Conservation (phyloP, 805 yeast species). For the Metschnikowia arizonensis region DNA sequence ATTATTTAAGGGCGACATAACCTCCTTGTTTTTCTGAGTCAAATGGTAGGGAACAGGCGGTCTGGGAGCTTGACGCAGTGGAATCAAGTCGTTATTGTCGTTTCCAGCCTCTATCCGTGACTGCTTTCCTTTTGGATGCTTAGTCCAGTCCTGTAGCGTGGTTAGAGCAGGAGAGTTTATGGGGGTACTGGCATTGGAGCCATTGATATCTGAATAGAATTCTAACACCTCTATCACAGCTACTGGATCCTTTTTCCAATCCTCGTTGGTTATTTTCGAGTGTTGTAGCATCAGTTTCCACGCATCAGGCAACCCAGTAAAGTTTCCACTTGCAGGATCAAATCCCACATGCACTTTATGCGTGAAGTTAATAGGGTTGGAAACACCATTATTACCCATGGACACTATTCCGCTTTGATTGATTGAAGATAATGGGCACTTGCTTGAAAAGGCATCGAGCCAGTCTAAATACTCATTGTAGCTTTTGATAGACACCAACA, state of each 20-base stretch:
- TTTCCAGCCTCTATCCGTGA: neutral
- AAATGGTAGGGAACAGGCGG: slow-evolving; percentile 43
- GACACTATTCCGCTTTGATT: slow-evolving; percentile 22
- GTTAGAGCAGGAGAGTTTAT: slow-evolving; percentile 25
- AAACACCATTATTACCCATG: slow-evolving; percentile 50
- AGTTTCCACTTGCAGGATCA: slow-evolving; percentile 67
- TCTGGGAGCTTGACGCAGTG: slow-evolving; percentile 40
- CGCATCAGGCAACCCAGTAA: slow-evolving; percentile 54
- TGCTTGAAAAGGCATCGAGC: slow-evolving; percentile 82
- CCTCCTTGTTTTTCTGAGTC: slow-evolving; percentile 17
- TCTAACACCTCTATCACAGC: slow-evolving; percentile 61
- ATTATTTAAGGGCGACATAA: slow-evolving; percentile 31
- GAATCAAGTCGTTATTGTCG: slow-evolving; percentile 23
- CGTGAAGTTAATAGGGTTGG: slow-evolving; percentile 90
- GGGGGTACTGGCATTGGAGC: slow-evolving; percentile 36
- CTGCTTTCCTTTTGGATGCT: slow-evolving; percentile 21
- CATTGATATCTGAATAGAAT: slow-evolving; percentile 47
- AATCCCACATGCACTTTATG: slow-evolving; percentile 89
- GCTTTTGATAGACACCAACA: slow-evolving; percentile 70
- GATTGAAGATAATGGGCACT: slow-evolving; percentile 58
- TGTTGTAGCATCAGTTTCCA: slow-evolving; percentile 55
- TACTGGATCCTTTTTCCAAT: slow-evolving; percentile 59
- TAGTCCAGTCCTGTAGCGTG: slow-evolving; percentile 44
- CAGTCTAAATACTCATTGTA: slow-evolving; percentile 81
- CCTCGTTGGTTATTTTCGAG: slow-evolving; percentile 58